Base-by-base conservation (phyloP, 495 filamentous ascomycete species). In the Neurospora africana region DNA sequence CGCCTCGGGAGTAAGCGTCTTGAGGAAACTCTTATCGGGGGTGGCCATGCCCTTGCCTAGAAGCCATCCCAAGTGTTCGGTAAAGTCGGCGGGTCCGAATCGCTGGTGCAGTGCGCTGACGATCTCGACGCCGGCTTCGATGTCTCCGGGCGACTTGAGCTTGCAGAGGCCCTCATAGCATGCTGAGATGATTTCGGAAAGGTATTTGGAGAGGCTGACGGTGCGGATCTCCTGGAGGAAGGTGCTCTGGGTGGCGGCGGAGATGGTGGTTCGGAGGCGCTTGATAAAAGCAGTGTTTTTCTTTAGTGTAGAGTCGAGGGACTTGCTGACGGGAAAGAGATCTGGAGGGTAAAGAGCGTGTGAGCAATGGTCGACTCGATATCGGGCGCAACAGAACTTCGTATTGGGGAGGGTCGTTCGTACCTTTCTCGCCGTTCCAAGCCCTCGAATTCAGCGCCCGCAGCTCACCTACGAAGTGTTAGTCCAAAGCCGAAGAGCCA, bases 201-300 rank as follows among this genome's bases (percentile, higher is more conserved):
- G 89, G 77, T 99, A 99, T 78, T 97, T 98, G 85, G 95, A 93
- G 38, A 99, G 88, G 70, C 95, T 98, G 9, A 98, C 86, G 65
- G 94, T 93, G 72, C 92, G 91, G 75, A 97, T 92, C 77, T 99
- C 95, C 78, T 96, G 90, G 47, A 98, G 81, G 81, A 98, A 96
- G 71, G 93, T 93, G 70, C 87, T 84, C 47, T 92, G 86, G 61
- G 91, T 90, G 68, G 92, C 86, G 68, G 92, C 84, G 72, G 89
- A 93, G 73, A 98, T 90, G 47, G 93, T 92, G 36, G 95, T 97
- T 41, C 95, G 92, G 40, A 98, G 86, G 70, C 96, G 91, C 81
- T 97, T 98, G 80, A 99, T 99, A 81, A 98, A 98, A 72, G 95
- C 94, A 15, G 95, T 99, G 78, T 99, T 99, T 83, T 98, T 99